A percentile compares a stretch with the other conserved stretches of the same genome.
These are phyloP conservation scores for Polymyxa betae DNA, from an alignment of 208 protist genomes.

Conservation along the genomic window DNA sequence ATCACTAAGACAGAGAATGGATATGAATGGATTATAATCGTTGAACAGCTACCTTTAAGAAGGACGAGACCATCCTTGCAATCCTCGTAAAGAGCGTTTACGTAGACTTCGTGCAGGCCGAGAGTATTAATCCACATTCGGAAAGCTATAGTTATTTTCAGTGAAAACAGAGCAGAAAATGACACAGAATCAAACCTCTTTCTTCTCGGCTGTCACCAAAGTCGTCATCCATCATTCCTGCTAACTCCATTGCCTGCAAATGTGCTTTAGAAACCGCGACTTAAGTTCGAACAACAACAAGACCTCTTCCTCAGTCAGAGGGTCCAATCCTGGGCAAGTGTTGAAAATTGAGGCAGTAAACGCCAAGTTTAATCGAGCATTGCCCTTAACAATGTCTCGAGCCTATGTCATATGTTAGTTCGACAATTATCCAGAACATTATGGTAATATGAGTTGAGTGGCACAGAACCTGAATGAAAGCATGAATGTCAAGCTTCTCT, in stretches of 20 bases:
- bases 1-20: conserved; percentile 62
- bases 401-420: conserved; percentile 21
- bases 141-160: conserved; percentile 56
- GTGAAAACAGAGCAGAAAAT: not conserved
- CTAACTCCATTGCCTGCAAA: conserved; percentile 39
- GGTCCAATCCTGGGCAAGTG: conserved; percentile 69
- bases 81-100: conserved; percentile 65
- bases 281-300: not conserved
- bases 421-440: too few relatives aligned
- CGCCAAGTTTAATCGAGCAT: conserved; percentile 68
- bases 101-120: conserved; percentile 64
- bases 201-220: conserved; percentile 68
- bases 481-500: conserved; percentile 64
- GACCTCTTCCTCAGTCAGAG: conserved; percentile 64
- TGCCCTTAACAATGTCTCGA: conserved; percentile 65
- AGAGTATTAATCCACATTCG: conserved; percentile 74
- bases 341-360: conserved; percentile 74
- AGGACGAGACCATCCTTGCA: conserved; percentile 61
- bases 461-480: conserved; percentile 62
- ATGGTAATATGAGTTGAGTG: not conserved
- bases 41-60: conserved; percentile 15
- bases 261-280: conserved; percentile 18
- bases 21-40: not conserved
- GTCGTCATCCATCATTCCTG: conserved; percentile 60
- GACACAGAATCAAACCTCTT: conserved; percentile 9